These are phyloP conservation scores for Claviceps sorghi DNA, from an alignment of 2,329 filamentous ascomycete genomes.

Conservation along the genomic window DNA sequence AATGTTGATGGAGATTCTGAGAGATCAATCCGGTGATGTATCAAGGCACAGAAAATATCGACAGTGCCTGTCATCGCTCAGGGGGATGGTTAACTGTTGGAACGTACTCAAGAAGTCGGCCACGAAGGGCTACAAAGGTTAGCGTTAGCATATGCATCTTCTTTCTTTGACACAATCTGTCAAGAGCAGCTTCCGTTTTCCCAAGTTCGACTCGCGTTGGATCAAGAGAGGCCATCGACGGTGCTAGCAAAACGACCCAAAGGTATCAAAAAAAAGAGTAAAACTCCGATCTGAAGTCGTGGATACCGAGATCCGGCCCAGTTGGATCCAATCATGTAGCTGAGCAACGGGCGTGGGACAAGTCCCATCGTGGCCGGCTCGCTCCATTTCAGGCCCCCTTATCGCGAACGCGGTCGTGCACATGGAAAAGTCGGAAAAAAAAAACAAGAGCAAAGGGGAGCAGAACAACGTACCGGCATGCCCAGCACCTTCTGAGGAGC, in stretches of 20 bases:
- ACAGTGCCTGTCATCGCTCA: background rate
- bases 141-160: slow-evolving; percentile 19
- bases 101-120: slow-evolving; percentile 98
- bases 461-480: slow-evolving; percentile 45
- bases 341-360: slow-evolving; percentile 7
- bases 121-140: slow-evolving; percentile 60
- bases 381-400: slow-evolving; percentile 5
- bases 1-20: slow-evolving; percentile 1
- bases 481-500: slow-evolving; percentile 46
- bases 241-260: background rate
- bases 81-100: background rate
- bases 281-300: background rate
- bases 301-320: background rate
- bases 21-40: background rate
- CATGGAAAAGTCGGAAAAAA: slow-evolving; percentile 2
- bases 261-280: background rate
- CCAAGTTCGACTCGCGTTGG: background rate
- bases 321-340: slow-evolving; percentile 7
- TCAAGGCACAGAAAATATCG: background rate
- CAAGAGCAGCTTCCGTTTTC: slow-evolving; percentile 6
- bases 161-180: background rate
- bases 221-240: background rate
- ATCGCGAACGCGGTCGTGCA: slow-evolving; percentile 18
- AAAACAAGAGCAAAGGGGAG: slow-evolving; percentile 1
- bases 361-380: background rate